Base-by-base conservation (phyloP, 345 rosid genomes). In the Mallotus nudiflorus region DNA sequence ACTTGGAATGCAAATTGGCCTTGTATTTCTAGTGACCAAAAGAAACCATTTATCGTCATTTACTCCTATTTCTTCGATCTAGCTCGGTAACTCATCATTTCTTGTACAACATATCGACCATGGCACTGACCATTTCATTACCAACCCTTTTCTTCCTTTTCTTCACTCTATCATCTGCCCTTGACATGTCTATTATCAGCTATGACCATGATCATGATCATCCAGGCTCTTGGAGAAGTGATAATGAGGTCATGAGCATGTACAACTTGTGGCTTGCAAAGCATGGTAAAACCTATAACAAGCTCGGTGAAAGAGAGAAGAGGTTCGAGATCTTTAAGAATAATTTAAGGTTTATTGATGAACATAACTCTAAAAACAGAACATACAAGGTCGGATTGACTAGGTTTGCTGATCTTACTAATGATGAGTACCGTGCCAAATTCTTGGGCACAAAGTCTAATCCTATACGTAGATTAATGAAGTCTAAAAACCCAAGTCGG, bases 321-420 rank as follows among this genome's bases (percentile, higher is more conserved):
- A 75, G 69, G 60, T 68, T 63, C 14, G 69, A 63, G 18, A 69
- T 68, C 2, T 75, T 75, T 25, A 75, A 68, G 69, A 37, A 75
- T n/a, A 75, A 75, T 25, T 25, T 68, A 29, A 75, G 78, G 48
- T 75, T 75, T 48, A 63, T 68, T 12, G 73, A 75, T 35, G 65
- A 75, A 46, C 69, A 75, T 16, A 68, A 75, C 65, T 75, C 59
- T 35, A 49, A 62, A 45, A 75, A 68, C 20, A 64, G 59, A 5
- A 51, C 59, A n/a, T 75, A 68, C 69, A 75, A 55, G 57, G 65
- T 75, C 24, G 78, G 78, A 22, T 54, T 75, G 65, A 75, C 57
- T 20, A 54, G 51, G 52, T 75, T 63, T 63, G 73, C 69, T 6
- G 69, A 75, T 39, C 78, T 75, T 54, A 62, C 73, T 27, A 75